Percentiles rank a stretch among this genome's conserved stretches.
phyloP scores from a whole-genome alignment of 1,284 basidiomycete genomes.

The Microbotryum lychnidis-dioicae region DNA sequence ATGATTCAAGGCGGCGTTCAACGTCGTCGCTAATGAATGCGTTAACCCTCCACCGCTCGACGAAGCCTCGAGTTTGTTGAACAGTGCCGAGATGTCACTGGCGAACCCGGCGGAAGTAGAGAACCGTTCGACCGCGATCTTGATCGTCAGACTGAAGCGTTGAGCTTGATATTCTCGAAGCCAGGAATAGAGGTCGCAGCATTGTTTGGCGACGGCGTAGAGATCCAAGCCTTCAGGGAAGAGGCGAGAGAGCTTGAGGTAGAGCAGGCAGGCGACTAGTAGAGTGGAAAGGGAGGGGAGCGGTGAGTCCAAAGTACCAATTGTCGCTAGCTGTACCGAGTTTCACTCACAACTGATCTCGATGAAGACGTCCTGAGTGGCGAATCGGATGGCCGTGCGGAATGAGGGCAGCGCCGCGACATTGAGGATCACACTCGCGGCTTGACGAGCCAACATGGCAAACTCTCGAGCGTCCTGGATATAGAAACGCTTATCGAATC shows the following conservation, averaged over 20 bases:
- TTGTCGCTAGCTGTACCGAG: background rate
- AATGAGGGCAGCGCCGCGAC: background rate
- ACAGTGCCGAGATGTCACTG: background rate
- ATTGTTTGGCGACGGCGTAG: background rate
- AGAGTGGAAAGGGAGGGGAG: background rate
- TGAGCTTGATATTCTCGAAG: slow-evolving; percentile 7
- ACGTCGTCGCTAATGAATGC: background rate
- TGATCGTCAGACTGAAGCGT: slow-evolving; percentile 11
- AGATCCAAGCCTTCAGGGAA: slow-evolving; percentile 8
- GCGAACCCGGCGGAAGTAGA: background rate
- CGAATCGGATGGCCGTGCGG: background rate
- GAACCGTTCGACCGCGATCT: slow-evolving; percentile 11
- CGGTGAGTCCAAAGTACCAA: background rate
- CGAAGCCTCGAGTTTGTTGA: background rate
- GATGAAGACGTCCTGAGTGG: background rate
- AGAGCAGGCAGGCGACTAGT: slow-evolving; percentile 4
- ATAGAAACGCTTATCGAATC: background rate
- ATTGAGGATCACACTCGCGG: background rate
- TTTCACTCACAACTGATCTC: slow-evolving; percentile 5
- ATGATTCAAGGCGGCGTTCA: no score
- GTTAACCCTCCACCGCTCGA: background rate
- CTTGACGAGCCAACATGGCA: slow-evolving; percentile 5
- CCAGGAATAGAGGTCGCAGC: background rate
- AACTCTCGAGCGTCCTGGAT: slow-evolving; percentile 3
- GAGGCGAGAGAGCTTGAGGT: slow-evolving; percentile 13